Percentiles rank a stretch among this genome's conserved stretches.
These are phyloP conservation scores for Botryotinia globosa DNA, from an alignment of 2,329 filamentous ascomycete species.

Conservation along the genomic window DNA sequence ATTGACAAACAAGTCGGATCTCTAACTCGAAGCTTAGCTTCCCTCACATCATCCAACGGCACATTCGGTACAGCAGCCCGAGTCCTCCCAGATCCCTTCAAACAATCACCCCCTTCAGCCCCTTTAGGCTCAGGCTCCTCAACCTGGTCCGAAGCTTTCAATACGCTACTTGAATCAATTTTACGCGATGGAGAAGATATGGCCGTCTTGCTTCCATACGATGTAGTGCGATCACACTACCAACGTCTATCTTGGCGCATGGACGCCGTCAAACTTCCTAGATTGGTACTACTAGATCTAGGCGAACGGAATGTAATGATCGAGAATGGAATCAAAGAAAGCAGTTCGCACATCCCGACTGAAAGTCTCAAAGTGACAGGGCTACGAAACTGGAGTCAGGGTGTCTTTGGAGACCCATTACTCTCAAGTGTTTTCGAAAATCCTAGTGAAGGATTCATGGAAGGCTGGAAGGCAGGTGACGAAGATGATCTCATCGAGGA, in stretches of 20 bases:
- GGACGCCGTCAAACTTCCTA: constrained; percentile 50
- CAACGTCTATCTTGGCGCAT: constrained; percentile 49
- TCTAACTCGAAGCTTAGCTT: constrained; percentile 33
- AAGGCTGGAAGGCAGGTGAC: constrained; percentile 42
- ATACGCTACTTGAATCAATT: constrained; percentile 53
- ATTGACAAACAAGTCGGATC: constrained; percentile 36
- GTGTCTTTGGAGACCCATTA: constrained; percentile 59
- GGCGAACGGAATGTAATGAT: constrained; percentile 52
- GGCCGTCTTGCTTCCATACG: constrained; percentile 56
- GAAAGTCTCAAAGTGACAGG: constrained; percentile 44
- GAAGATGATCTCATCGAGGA: constrained; percentile 44
- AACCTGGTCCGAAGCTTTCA: constrained; percentile 57
- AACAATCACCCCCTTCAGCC: constrained; percentile 13
- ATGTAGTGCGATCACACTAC: constrained; percentile 52
- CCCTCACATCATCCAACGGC: constrained; percentile 32
- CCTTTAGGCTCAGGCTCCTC: constrained; percentile 34
- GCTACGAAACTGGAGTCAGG: constrained; percentile 57
- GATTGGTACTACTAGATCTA: constrained; percentile 54
- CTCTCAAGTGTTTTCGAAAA: constrained; percentile 50
- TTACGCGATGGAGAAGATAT: constrained; percentile 60
- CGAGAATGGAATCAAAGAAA: constrained; percentile 23
- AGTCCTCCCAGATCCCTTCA: constrained; percentile 31
- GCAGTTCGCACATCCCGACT: constrained; percentile 15
- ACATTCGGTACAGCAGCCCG: constrained; percentile 35
- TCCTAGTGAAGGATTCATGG: constrained; percentile 46